A percentile compares a stretch with the other conserved stretches of the same genome.
Evolutionary conservation across 768 basidiomycete species (phyloP).

Genomic region (Lactarius sp.): DNA sequence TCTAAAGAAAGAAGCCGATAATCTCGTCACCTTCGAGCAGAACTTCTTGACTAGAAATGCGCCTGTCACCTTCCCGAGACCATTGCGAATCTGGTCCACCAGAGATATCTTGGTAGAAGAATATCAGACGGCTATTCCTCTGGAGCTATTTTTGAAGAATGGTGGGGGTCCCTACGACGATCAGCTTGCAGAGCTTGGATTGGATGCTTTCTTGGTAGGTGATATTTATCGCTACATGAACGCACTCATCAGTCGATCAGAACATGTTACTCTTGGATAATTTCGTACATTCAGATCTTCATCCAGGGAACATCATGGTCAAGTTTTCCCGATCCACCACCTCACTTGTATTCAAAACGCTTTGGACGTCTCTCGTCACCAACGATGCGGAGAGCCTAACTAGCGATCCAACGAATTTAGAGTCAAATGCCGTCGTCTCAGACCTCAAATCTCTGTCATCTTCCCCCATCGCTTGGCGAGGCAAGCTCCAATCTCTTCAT

Average conservation of each 20-base stretch:
- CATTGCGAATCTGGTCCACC: slow-evolving; percentile 76
- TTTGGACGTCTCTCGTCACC: slow-evolving; percentile 52
- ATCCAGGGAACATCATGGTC: slow-evolving; percentile 96
- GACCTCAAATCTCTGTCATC: slow-evolving; percentile 57
- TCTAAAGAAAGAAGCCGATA: slow-evolving; percentile 83
- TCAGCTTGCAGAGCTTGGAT: slow-evolving; percentile 82
- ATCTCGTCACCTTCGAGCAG: slow-evolving; percentile 76
- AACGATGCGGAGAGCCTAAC: slow-evolving; percentile 26
- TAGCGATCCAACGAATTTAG: slow-evolving; percentile 18
- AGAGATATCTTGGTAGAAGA: slow-evolving; percentile 86
- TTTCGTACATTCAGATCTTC: slow-evolving; percentile 90
- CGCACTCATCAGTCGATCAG: slow-evolving; percentile 38
- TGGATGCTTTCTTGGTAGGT: slow-evolving; percentile 91
- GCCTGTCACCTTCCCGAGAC: slow-evolving; percentile 86
- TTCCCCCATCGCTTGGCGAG: slow-evolving; percentile 62
- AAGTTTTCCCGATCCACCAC: slow-evolving; percentile 89
- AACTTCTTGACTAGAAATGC: slow-evolving; percentile 80
- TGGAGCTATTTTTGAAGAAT: slow-evolving; percentile 81
- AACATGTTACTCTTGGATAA: slow-evolving; percentile 98
- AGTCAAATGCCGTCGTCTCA: slow-evolving; percentile 52
- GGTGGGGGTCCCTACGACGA: slow-evolving; percentile 92
- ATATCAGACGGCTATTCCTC: slow-evolving; percentile 84
- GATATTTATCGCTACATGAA: background rate
- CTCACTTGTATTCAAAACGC: slow-evolving; percentile 52
- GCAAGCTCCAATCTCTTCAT: slow-evolving; percentile 57